Evolutionary conservation across 1,284 basidiomycete genomes (phyloP), one percentile per base, ranked within the genome.

Genomic region (Sutorius eximius): DNA sequence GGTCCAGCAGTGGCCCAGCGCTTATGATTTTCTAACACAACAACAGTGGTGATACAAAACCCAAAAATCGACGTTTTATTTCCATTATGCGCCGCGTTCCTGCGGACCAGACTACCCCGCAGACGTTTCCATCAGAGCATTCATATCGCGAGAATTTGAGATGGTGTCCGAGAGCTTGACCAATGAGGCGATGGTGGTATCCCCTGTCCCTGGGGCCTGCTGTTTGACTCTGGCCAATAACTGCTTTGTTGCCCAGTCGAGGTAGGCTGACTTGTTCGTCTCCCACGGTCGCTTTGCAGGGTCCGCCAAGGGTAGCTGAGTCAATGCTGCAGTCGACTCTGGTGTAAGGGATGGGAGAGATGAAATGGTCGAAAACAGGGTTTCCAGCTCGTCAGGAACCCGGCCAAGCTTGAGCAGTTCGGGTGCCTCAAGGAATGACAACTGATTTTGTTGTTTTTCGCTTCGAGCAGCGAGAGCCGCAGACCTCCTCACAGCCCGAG

Each of bases 241-340:
- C 62, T 84, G 78, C 15, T 75, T 74, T 1, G 82, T 74, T 1
- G 84, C 86, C 87, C 87, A 90, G 56, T 82, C 82, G 9, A 82
- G 63, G 66, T 90, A 90, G 8, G 86, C 87, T 0, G 76, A 76
- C 67, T 78, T 80, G 63, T 76, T 81, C 29, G 78, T 82, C 71
- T 90, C 88, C 87, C 87, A 90, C 30, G 77, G 77, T 11, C 85
- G 78, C 68, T 87, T 89, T 8, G 85, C 83, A 0, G 83, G 82
- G 57, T 86, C 84, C 2, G 71, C 61, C 22, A 75, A 61, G 11
- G 75, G 72, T 24, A 72, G 47, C n/a, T 74, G 69, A 15, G 71
- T 65, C 13, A 79, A 70, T 5, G 75, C 71, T 8, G 75, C 68
- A 13, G 76, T 67, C 3, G 72, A 68, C 1, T 77, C 71, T 12